A percentile compares a stretch with the other conserved stretches of the same genome.
These are phyloP conservation scores for Murraya paniculata DNA, from an alignment of 345 rosid species.

Conservation along the genomic window DNA sequence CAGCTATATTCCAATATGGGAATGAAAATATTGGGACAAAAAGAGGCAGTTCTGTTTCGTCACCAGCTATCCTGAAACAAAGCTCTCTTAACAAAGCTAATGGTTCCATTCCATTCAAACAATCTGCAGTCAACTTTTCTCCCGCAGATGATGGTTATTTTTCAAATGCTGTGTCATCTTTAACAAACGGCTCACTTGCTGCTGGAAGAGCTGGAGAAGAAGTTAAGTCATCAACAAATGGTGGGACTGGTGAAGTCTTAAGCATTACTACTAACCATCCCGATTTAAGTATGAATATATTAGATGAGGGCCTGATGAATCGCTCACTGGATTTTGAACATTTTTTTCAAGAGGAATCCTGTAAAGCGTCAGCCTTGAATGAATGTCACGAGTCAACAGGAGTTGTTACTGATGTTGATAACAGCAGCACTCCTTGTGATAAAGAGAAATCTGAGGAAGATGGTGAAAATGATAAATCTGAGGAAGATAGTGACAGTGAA, in stretches of 20 bases:
- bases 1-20: slow-evolving; percentile 28
- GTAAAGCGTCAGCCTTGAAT: slow-evolving; percentile 32
- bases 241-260: slow-evolving; percentile 54
- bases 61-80: slow-evolving; percentile 34
- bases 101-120: slow-evolving; percentile 39
- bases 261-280: slow-evolving; percentile 63
- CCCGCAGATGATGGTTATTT: slow-evolving; percentile 41
- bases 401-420: slow-evolving; percentile 38
- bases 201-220: slow-evolving; percentile 47
- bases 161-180: slow-evolving; percentile 32
- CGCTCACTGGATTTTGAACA: slow-evolving; percentile 62
- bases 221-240: slow-evolving; percentile 39
- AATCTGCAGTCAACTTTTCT: slow-evolving; percentile 39
- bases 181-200: slow-evolving; percentile 47
- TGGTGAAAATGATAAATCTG: slow-evolving; percentile 56
- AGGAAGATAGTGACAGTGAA: slow-evolving; percentile 68
- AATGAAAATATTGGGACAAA: slow-evolving; percentile 25
- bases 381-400: slow-evolving; percentile 34
- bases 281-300: slow-evolving; percentile 55
- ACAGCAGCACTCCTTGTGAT: slow-evolving; percentile 50
- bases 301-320: slow-evolving; percentile 49
- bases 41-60: slow-evolving; percentile 37
- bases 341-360: slow-evolving; percentile 72
- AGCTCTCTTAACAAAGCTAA: slow-evolving; percentile 31
- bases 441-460: slow-evolving; percentile 66